These are phyloP conservation scores for Alternaria gansuensis DNA, from an alignment of 2,329 filamentous ascomycete genomes.

Conservation along the genomic window DNA sequence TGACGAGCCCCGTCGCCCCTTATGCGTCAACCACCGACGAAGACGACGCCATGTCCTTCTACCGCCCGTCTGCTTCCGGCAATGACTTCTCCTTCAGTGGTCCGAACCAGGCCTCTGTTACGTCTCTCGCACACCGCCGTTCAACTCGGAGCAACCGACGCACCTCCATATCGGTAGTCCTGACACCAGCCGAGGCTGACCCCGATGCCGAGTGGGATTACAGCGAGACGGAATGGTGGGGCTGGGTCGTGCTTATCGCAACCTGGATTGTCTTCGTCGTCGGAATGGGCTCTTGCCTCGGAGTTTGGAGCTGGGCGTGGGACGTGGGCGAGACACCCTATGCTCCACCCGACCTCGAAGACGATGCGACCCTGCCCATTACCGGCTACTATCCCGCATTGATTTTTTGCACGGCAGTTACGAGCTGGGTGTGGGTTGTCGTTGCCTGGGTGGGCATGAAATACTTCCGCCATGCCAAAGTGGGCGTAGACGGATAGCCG, in stretches of 20 bases:
- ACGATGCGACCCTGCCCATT: constrained; percentile 93
- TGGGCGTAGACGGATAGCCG: constrained; percentile 64
- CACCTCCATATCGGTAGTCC: constrained; percentile 35
- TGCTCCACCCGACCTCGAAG: constrained; percentile 91
- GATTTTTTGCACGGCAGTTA: constrained; percentile 91
- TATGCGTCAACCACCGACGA: constrained; percentile 83
- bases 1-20: constrained; percentile 65
- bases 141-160: constrained; percentile 41
- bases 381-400: constrained; percentile 96
- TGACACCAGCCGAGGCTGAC: constrained; percentile 37
- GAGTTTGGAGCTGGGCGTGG: constrained; percentile 99
- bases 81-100: constrained; percentile 54
- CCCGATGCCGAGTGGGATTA: constrained; percentile 79
- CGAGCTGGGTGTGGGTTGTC: constrained; percentile 99
- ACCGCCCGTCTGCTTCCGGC: constrained; percentile 50
- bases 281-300: constrained; percentile 94
- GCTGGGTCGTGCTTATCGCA: constrained; percentile 87
- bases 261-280: constrained; percentile 97
- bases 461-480: constrained; percentile 97
- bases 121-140: constrained; percentile 44
- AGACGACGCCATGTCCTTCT: constrained; percentile 76
- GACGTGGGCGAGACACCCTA: constrained; percentile 96
- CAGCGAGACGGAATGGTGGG: constrained; percentile 96
- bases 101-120: constrained; percentile 29
- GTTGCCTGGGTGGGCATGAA: constrained; percentile 99